Base-by-base conservation (phyloP, 495 filamentous ascomycete species). In the Penicillium flavigenum region DNA sequence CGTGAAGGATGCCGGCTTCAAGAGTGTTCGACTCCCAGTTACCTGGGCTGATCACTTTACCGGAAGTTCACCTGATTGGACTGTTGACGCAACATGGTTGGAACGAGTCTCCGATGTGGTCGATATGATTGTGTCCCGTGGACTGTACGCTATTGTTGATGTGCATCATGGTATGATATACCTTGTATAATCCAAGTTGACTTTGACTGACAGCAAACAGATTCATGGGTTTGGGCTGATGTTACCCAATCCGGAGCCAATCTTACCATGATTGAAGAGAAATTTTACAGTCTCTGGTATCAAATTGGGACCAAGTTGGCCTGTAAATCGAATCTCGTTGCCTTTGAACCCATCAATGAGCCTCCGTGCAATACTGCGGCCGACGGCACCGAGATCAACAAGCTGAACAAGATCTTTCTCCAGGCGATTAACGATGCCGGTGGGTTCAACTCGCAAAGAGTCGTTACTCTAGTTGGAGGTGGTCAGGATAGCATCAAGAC, bases 301-400 rank as follows among this genome's bases (percentile, higher is more conserved):
- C 84, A 86, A 56, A 83, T 86, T 62, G 83, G 78, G 11, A 75
- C 74, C 16, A 75, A 77, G 34, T 71, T 86, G 41, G 80, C 73
- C 14, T 81, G 77, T 72, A 84, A 84, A 61, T 77, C 78, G 0
- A 76, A 72, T 31, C 63, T 72, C 6, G 75, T 86, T n/a, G 80
- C 81, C 1, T 82, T 86, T 46, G 84, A 88, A 58, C 66, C 83
- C 3, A 79, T 88, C 60, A 86, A 86, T 58, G 83, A 87, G 56
- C 79, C 81, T 0, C 74, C 82, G 0, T 82, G 77, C 46, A 75
- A 73, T 11, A 82, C 72, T 1, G 71, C 72, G 7, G 74, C 69
- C n/a, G 75, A 86, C 59, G 81, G 69, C 0, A 72, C 72, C 1
- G 65, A 81, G 31, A 66, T 81, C 31, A 86, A 85, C 65, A 79